Evolutionary conservation across 1,139 yeast species (phyloP), one percentile per base, ranked within the genome.

Genomic region (Taiozyma sp.): DNA sequence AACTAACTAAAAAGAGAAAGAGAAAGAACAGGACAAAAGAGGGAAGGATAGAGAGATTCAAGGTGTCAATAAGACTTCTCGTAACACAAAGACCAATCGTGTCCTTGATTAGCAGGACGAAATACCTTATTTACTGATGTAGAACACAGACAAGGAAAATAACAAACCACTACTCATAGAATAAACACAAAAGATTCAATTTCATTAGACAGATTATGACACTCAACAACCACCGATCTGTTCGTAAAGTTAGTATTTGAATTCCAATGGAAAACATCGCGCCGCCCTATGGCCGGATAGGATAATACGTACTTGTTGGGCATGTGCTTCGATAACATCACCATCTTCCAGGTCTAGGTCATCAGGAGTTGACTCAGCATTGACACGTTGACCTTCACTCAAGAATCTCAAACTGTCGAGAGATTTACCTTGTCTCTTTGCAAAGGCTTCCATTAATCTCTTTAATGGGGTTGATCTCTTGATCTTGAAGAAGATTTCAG

Each of bases 291-390:
- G 19, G 26, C 26, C 7, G 4, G 19, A 16, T 26, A 35, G 19
- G 19, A 19, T 19, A 19, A 19, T 85, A 55, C 96, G 88, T 52
- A 85, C 83, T 70, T 93, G 99, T 69, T 90, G 96, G 70, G 95
- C 85, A 70, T 91, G 97, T n/a, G 97, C 99, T 71, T 95, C 99
- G 61, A 95, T 91, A 59, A 88, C 87, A 68, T 95, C 99, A 61
- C 93, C 93, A 67, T 93, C 97, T 68, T 88, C 95, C 79, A 91
- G 82, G 52, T 89, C 98, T 61, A 93, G 77, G 57, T 83, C 87
- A 46, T 86, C 96, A 10, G 99, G 98, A 3, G 99, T 93, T 62
- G 88, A 90, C 54, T 85, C 90, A 16, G 93, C 88, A 54, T 80
- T 79, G 56, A 95, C 84, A 65, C 99, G 83, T 61, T 89, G 86